Evolutionary conservation across 2,329 filamentous ascomycete species (phyloP).

Genomic region (Calonectria henricotiae): DNA sequence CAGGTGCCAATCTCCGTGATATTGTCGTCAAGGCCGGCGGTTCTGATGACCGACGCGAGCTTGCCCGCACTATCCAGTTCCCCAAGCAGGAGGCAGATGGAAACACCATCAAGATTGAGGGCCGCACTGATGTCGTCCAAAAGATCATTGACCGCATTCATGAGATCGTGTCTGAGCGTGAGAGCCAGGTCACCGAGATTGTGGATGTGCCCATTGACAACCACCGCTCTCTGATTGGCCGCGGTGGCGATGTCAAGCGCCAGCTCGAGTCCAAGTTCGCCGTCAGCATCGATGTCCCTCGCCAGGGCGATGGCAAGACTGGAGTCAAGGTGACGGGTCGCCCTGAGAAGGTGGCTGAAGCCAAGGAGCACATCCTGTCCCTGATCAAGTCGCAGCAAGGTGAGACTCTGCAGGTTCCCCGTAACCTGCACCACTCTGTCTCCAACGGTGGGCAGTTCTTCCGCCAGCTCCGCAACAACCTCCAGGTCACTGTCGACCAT

Average conservation of each 20-base stretch:
- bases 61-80: slow-evolving; percentile 94
- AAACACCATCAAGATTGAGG: slow-evolving; percentile 90
- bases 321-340: slow-evolving; percentile 89
- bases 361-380: slow-evolving; percentile 86
- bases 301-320: slow-evolving; percentile 87
- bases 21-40: slow-evolving; percentile 92
- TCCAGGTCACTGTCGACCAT: slow-evolving; percentile 93
- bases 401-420: slow-evolving; percentile 88
- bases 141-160: slow-evolving; percentile 90
- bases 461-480: slow-evolving; percentile 88
- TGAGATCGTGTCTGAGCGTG: slow-evolving; percentile 85
- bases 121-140: slow-evolving; percentile 86
- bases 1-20: slow-evolving; percentile 87
- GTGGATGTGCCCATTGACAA: slow-evolving; percentile 91
- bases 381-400: slow-evolving; percentile 90
- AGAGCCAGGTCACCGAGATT: slow-evolving; percentile 84
- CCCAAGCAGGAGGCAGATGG: slow-evolving; percentile 89
- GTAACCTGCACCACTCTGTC: slow-evolving; percentile 86
- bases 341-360: slow-evolving; percentile 84
- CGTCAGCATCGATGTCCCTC: slow-evolving; percentile 91
- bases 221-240: slow-evolving; percentile 92
- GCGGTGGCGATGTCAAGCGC: slow-evolving; percentile 89
- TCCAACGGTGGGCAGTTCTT: slow-evolving; percentile 95
- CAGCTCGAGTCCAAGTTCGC: slow-evolving; percentile 89
- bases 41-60: slow-evolving; percentile 85